These are phyloP conservation scores for Fusarium duplospermum DNA, from an alignment of 2,329 filamentous ascomycete genomes.

Conservation along the genomic window DNA sequence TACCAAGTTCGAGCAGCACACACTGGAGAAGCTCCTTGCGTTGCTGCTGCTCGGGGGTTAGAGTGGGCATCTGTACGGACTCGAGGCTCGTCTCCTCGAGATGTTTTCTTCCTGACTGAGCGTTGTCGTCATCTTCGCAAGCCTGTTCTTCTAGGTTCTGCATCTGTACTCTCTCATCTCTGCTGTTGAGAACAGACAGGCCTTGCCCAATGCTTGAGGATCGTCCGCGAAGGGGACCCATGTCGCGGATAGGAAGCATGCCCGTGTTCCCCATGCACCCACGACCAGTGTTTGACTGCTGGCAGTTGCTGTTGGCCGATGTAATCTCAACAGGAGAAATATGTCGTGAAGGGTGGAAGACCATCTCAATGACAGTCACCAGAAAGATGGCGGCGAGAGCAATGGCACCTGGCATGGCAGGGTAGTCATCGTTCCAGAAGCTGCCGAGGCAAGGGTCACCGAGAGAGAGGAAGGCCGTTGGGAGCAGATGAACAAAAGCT, in stretches of 20 bases:
- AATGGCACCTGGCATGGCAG: constrained; percentile 82
- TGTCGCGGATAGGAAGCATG: constrained; percentile 48
- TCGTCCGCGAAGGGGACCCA: constrained; percentile 50
- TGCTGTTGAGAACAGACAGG: constrained; percentile 46
- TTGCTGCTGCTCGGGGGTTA: constrained; percentile 64
- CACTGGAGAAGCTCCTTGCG: constrained; percentile 80
- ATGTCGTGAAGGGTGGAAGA: constrained; percentile 60
- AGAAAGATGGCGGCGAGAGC: constrained; percentile 82
- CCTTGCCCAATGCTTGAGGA: constrained; percentile 50
- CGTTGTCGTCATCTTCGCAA: constrained; percentile 27
- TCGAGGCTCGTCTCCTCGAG: constrained; percentile 41
- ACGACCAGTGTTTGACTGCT: constrained; percentile 4
- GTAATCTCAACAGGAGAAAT: constrained; percentile 33
- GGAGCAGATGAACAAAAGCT: constrained; percentile 81
- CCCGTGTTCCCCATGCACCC: constrained; percentile 43
- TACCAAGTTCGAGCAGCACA: constrained; percentile 81
- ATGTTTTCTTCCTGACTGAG: constrained; percentile 31
- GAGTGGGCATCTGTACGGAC: constrained; percentile 36
- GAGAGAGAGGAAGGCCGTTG: constrained; percentile 72
- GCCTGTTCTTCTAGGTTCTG: constrained; percentile 29
- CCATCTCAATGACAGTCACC: constrained; percentile 85
- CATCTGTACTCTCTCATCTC: constrained; percentile 25
- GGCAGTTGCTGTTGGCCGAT: background rate
- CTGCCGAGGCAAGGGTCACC: constrained; percentile 75
- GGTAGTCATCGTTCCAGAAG: constrained; percentile 81